Evolutionary conservation across 2,329 filamentous ascomycete species (phyloP).

Genomic region (Fusarium acutatum): DNA sequence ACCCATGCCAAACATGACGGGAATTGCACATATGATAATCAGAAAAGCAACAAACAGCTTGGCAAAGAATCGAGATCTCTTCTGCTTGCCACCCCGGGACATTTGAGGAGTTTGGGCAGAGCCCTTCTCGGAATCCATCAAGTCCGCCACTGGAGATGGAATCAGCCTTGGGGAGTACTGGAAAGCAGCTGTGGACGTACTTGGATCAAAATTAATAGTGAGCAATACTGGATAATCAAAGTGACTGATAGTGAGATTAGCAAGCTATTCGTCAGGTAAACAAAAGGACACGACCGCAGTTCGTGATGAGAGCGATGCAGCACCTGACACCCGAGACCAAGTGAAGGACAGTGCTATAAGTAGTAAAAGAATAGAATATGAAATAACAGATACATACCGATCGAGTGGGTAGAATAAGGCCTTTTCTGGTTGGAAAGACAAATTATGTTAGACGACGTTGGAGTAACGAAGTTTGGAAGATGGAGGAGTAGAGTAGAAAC

Average conservation of each 20-base stretch:
- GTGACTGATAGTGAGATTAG: constrained; percentile 24
- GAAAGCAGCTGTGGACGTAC: constrained; percentile 5
- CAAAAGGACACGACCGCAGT: neutral
- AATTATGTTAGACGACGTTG: constrained; percentile 24
- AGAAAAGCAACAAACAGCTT: constrained; percentile 19
- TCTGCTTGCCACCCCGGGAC: constrained; percentile 18
- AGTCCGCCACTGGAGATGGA: constrained; percentile 35
- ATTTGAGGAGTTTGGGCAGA: constrained; percentile 5
- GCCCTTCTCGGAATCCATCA: constrained; percentile 42
- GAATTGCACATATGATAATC: constrained; percentile 21
- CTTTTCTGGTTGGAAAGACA: constrained; percentile 4
- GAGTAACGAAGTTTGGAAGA: constrained; percentile 16
- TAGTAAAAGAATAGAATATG: neutral
- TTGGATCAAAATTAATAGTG: constrained; percentile 20
- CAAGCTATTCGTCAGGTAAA: neutral
- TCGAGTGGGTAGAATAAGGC: constrained; percentile 15
- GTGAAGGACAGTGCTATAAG: neutral
- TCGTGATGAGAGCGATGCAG: neutral
- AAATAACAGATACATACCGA: constrained; percentile 10
- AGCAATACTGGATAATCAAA: constrained; percentile 25
- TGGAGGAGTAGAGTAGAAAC: constrained; percentile 8
- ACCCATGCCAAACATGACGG: constrained; percentile 42
- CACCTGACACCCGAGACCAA: neutral
- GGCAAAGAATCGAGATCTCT: constrained; percentile 1
- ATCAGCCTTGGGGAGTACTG: constrained; percentile 20